phyloP scores from a whole-genome alignment of 176 grass and related monocot species.

The Aechmea fasciata region DNA sequence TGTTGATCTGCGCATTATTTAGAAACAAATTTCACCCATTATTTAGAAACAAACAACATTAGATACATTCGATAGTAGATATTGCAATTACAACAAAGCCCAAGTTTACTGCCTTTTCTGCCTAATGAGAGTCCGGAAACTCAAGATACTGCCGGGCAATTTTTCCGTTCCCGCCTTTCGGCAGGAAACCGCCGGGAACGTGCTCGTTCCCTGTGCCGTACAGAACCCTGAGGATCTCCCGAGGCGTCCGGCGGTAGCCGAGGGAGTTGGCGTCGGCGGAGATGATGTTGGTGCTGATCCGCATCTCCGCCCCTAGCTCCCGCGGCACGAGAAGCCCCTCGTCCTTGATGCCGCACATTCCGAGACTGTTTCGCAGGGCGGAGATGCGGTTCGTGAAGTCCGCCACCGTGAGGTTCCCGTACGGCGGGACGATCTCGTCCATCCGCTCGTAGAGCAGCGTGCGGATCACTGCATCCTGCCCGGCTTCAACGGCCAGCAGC shows the following conservation, averaged over 20 bases:
- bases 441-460: conserved; percentile 40
- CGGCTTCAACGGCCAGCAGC: conserved; percentile 42
- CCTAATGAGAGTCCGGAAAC: neutral
- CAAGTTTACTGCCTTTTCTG: neutral
- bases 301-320: conserved; percentile 40
- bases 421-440: conserved; percentile 30
- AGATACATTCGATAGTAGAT: neutral
- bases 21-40: too few species aligned
- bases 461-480: conserved; percentile 50
- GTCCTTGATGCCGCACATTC: conserved; percentile 54
- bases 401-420: conserved; percentile 53
- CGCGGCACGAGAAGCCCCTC: conserved; percentile 60
- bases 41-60: neutral
- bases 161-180: conserved; percentile 43
- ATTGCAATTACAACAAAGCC: too few species aligned
- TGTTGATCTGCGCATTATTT: too few species aligned
- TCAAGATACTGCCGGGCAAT: conserved; percentile 34
- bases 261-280: conserved; percentile 58
- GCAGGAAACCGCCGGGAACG: conserved; percentile 44
- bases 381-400: conserved; percentile 60
- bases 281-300: conserved; percentile 49
- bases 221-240: conserved; percentile 50
- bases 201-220: conserved; percentile 43
- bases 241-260: conserved; percentile 44
- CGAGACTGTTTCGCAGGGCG: conserved; percentile 38